phyloP scores from a whole-genome alignment of 768 basidiomycete species.

The Agaricus subrufescens region DNA sequence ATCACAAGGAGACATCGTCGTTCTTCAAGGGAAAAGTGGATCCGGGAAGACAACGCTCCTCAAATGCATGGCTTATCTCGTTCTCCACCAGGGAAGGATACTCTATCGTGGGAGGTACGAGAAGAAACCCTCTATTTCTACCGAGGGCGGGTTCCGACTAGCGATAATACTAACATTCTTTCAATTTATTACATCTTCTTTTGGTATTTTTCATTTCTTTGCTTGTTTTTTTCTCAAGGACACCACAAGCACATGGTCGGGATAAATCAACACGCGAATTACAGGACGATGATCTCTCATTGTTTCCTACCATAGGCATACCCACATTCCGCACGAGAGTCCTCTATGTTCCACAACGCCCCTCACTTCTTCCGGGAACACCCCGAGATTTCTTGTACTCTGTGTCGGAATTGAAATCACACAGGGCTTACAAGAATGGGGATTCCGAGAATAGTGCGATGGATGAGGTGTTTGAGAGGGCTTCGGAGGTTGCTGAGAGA shows the following conservation, averaged over 20 bases:
- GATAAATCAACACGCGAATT: background rate
- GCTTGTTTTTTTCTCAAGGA: constrained; percentile 24
- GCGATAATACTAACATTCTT: background rate
- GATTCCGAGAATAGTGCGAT: constrained; percentile 13
- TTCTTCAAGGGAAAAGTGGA: constrained; percentile 79
- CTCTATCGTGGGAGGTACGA: constrained; percentile 61
- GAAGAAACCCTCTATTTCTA: background rate
- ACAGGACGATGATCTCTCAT: constrained; percentile 7
- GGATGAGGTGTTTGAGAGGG: constrained; percentile 25
- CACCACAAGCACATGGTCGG: constrained; percentile 45
- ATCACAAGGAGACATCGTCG: constrained; percentile 56
- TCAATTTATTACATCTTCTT: background rate
- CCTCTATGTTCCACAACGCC: constrained; percentile 84
- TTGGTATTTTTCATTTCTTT: too few species aligned
- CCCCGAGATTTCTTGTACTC: constrained; percentile 67
- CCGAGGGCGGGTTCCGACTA: background rate
- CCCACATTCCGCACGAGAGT: constrained; percentile 76
- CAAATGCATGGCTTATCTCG: constrained; percentile 81
- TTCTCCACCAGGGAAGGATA: constrained; percentile 62
- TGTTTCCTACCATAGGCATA: constrained; percentile 38
- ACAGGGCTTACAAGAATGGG: background rate
- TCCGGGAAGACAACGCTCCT: constrained; percentile 78
- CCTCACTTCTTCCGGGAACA: constrained; percentile 79
- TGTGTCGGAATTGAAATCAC: constrained; percentile 1
- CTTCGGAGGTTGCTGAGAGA: constrained; percentile 47